A percentile compares a stretch with the other conserved stretches of the same genome.
Conservation (phyloP, 2,329 filamentous ascomycete species). For the Claviceps lovelessii region DNA sequence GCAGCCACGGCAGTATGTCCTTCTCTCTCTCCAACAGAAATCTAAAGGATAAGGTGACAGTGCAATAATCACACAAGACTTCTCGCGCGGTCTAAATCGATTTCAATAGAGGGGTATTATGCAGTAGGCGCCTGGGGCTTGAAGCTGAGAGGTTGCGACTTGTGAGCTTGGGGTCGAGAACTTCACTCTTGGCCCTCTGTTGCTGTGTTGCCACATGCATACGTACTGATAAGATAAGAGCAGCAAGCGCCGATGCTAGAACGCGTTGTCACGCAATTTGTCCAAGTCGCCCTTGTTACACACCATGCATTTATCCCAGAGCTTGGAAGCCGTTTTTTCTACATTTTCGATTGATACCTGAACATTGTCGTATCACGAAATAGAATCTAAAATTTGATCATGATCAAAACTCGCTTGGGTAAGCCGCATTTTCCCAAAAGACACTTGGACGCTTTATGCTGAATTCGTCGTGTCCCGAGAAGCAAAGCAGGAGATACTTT, state of each 20-base stretch:
- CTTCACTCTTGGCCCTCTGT: not conserved
- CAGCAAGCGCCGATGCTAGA: not conserved
- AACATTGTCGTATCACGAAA: too few species aligned
- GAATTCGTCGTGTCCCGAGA: not conserved
- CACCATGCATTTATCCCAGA: too few species aligned
- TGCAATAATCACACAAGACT: not conserved
- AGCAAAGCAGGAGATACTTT: too few species aligned
- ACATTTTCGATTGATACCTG: too few species aligned
- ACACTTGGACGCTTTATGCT: not conserved
- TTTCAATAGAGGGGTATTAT: not conserved
- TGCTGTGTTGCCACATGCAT: not conserved
- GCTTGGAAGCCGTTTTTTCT: too few species aligned
- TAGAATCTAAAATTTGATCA: too few species aligned
- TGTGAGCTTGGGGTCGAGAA: not conserved
- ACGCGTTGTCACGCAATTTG: not conserved
- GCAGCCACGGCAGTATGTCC: not conserved
- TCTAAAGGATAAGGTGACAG: not conserved
- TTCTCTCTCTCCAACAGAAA: too few species aligned
- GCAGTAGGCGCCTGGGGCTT: not conserved
- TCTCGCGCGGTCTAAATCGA: not conserved
- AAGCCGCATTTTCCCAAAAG: too few species aligned
- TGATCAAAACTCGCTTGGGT: too few species aligned
- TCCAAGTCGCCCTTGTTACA: not conserved
- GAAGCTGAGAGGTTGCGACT: not conserved
- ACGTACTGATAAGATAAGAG: conserved; percentile 3